Conservation (phyloP, 2,329 filamentous ascomycete genomes). For the Chaetomiaceae sp. region DNA sequence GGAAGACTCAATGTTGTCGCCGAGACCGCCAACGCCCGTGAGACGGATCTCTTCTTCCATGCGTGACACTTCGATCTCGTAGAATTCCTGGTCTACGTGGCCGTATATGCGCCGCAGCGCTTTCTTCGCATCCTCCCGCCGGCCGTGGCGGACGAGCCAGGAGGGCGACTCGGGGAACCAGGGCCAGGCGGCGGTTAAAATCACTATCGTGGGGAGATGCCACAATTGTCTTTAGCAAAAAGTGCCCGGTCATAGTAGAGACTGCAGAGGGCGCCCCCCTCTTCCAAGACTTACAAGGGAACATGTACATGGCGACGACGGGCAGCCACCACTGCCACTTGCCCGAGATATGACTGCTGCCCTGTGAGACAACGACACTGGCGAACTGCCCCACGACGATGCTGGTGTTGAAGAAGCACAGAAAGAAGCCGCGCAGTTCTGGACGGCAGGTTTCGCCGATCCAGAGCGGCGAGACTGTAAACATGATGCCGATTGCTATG, state of each 20-base stretch:
- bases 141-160: conserved; percentile 1
- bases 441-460: conserved; percentile 4
- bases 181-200: conserved; percentile 1
- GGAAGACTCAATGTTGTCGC: not conserved
- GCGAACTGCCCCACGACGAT: conserved; percentile 4
- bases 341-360: conserved; percentile 2
- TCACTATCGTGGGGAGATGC: not conserved
- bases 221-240: not conserved
- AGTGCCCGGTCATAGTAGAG: not conserved
- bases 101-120: conserved; percentile 2
- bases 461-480: conserved; percentile 3
- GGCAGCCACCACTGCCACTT: conserved; percentile 8
- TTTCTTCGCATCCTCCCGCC: not conserved
- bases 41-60: conserved; percentile 5
- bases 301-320: conserved; percentile 4
- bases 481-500: conserved; percentile 6
- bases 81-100: not conserved
- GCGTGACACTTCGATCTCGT: conserved; percentile 1
- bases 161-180: conserved; percentile 4
- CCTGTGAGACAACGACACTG: conserved; percentile 3
- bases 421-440: conserved; percentile 5
- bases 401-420: conserved; percentile 6
- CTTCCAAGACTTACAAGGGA: conserved; percentile 1
- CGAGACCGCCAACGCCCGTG: not conserved
- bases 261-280: not conserved